Percentiles rank a stretch among this genome's conserved stretches.
These are phyloP conservation scores for Sanghuangporus sanghuang DNA, from an alignment of 1,284 basidiomycete species.

Conservation along the genomic window DNA sequence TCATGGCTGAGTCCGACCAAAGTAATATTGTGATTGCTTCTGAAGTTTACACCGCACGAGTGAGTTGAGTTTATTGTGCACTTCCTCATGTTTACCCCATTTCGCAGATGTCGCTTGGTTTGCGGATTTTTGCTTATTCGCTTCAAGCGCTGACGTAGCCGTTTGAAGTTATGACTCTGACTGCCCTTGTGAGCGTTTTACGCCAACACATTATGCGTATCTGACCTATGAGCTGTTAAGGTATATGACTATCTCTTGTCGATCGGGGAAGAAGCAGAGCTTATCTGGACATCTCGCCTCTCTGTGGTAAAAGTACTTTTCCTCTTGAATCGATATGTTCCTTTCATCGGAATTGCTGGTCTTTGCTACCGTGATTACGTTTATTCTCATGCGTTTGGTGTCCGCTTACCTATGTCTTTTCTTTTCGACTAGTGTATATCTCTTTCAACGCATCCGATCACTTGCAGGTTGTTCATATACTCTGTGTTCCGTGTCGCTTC, in stretches of 20 bases:
- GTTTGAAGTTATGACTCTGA: not conserved
- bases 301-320: slow-evolving; percentile 5
- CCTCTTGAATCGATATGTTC: slow-evolving; percentile 14
- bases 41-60: no score
- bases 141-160: not conserved
- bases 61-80: no score
- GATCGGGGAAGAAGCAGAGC: not conserved
- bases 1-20: no score
- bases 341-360: not conserved
- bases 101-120: not conserved
- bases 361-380: not conserved
- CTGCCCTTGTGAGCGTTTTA: not conserved
- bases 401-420: not conserved
- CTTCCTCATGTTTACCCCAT: not conserved
- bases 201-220: not conserved
- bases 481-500: not conserved
- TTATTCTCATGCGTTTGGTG: not conserved
- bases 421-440: not conserved
- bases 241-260: slow-evolving; percentile 9
- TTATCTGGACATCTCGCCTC: slow-evolving; percentile 5
- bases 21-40: no score
- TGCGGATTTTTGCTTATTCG: not conserved
- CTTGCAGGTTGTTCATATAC: not conserved
- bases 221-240: not conserved
- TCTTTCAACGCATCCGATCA: not conserved